Conservation (phyloP, 2,329 filamentous ascomycete genomes). For the Rhynchosporium secalis region DNA sequence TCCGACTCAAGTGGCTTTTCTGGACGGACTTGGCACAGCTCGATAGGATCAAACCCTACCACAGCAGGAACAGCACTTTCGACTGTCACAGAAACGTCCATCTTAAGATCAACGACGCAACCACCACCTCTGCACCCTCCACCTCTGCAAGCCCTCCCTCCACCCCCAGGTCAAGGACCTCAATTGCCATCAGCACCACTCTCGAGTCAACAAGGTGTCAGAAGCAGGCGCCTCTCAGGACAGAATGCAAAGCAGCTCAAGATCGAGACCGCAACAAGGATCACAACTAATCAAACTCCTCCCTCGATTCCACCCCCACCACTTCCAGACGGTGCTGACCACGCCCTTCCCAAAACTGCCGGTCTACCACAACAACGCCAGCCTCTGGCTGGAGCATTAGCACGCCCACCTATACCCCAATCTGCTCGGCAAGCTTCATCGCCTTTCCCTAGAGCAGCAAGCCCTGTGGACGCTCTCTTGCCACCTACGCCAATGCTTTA, state of each 20-base stretch:
- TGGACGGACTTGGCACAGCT: conserved; percentile 79
- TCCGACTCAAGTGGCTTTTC: conserved; percentile 81
- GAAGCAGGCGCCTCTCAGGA: conserved; percentile 76
- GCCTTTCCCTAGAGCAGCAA: conserved; percentile 29
- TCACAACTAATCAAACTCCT: conserved; percentile 24
- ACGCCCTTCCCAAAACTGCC: conserved; percentile 34
- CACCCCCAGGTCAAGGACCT: conserved; percentile 45
- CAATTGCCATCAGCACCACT: conserved; percentile 47
- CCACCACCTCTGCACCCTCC: conserved; percentile 32
- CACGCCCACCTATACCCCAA: conserved; percentile 32
- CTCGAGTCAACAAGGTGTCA: conserved; percentile 53
- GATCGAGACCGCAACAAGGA: conserved; percentile 68
- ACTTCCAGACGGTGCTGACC: conserved; percentile 24
- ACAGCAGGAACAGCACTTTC: conserved; percentile 68
- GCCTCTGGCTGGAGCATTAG: conserved; percentile 16
- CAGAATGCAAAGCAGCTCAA: conserved; percentile 80
- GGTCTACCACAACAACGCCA: conserved; percentile 30
- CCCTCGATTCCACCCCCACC: conserved; percentile 35
- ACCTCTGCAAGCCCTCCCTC: conserved; percentile 37
- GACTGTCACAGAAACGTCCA: conserved; percentile 63
- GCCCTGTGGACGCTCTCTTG: conserved; percentile 33
- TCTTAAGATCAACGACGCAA: conserved; percentile 29
- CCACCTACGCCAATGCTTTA: conserved; percentile 39
- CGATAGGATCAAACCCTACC: conserved; percentile 69
- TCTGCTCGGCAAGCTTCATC: conserved; percentile 35